Conservation (phyloP, 805 yeast species). For the Naumovozyma baii region DNA sequence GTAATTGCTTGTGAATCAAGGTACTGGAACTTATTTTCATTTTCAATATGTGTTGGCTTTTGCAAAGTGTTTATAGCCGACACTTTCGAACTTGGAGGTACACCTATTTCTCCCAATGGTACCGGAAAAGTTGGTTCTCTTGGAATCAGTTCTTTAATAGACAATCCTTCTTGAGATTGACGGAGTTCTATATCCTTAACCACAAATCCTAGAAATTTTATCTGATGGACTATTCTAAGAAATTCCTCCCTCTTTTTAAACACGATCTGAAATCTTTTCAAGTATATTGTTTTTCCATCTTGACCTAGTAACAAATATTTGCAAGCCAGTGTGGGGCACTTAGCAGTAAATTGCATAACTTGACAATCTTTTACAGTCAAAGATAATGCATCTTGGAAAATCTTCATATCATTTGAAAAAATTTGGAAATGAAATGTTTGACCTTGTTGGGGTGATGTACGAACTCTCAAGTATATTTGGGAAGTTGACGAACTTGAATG, state of each 20-base stretch:
- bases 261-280: conserved; percentile 23
- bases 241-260: conserved; percentile 12
- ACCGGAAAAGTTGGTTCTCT: too few relatives aligned
- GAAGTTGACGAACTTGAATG: too few relatives aligned
- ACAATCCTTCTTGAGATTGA: not conserved
- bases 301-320: conserved; percentile 13
- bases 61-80: too few relatives aligned
- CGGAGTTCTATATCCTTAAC: conserved; percentile 8
- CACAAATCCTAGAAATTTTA: conserved; percentile 6
- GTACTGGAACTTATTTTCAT: not conserved
- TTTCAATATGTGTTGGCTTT: too few relatives aligned
- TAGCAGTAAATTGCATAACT: conserved; percentile 18
- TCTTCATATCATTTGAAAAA: not conserved
- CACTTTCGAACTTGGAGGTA: not conserved
- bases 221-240: conserved; percentile 1
- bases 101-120: too few relatives aligned
- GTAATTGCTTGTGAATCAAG: not conserved
- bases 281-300: not conserved
- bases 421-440: not conserved
- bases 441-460: too few relatives aligned
- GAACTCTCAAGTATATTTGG: too few relatives aligned
- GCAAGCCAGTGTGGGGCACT: conserved; percentile 22
- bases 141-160: too few relatives aligned
- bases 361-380: not conserved
- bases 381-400: not conserved